phyloP scores from a whole-genome alignment of 352 stramenopile species.

The Globisporangium paddicum region DNA sequence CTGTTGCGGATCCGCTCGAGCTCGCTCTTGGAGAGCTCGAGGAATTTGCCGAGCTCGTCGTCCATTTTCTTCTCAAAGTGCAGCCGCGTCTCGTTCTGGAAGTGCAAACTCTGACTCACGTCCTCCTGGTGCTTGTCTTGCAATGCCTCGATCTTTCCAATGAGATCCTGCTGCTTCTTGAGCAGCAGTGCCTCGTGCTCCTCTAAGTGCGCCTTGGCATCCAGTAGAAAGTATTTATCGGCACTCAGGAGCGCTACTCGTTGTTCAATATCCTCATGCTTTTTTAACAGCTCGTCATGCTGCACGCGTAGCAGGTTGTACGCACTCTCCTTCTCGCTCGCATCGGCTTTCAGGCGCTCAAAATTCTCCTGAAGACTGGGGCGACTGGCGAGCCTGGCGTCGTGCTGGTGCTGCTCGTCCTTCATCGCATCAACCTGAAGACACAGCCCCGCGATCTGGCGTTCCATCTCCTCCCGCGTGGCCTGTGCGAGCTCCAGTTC shows the following conservation, averaged over 20 bases:
- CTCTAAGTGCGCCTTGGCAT: conserved; percentile 54
- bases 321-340: conserved; percentile 17
- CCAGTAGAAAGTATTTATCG: conserved; percentile 60
- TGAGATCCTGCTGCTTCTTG: conserved; percentile 30
- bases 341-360: conserved; percentile 27
- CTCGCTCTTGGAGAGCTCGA: conserved; percentile 63
- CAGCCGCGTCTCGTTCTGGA: conserved; percentile 55
- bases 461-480: conserved; percentile 46
- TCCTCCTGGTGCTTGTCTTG: conserved; percentile 35
- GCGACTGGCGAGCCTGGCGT: conserved; percentile 23
- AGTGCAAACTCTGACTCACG: conserved; percentile 27
- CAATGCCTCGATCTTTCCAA: conserved; percentile 30
- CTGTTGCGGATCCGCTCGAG: conserved; percentile 65
- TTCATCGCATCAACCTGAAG: conserved; percentile 40
- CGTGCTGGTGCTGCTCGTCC: conserved; percentile 29
- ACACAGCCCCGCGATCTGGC: conserved; percentile 40
- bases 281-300: conserved; percentile 19
- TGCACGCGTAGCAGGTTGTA: conserved; percentile 14
- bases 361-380: conserved; percentile 27
- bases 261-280: conserved; percentile 27
- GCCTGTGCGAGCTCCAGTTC: conserved; percentile 50
- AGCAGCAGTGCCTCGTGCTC: conserved; percentile 39
- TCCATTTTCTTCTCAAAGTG: conserved; percentile 69
- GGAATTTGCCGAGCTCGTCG: conserved; percentile 59
- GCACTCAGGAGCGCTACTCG: conserved; percentile 36